Evolutionary conservation across 352 stramenopile genomes (phyloP).

Genomic region (Peronospora belbahrii): DNA sequence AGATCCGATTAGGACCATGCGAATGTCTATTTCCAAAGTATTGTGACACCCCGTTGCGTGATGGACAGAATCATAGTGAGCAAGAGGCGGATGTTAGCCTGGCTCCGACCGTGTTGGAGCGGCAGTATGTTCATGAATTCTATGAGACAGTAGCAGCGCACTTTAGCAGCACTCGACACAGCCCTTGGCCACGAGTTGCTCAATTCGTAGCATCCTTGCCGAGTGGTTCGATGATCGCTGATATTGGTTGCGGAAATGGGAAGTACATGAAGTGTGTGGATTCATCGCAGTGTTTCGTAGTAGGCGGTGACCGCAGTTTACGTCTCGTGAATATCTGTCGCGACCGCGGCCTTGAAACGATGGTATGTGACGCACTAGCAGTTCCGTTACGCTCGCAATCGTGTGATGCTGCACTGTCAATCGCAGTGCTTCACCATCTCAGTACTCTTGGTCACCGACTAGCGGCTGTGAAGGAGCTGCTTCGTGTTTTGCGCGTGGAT

Average conservation of each 20-base stretch:
- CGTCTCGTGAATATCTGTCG: slow-evolving; percentile 62
- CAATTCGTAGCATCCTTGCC: slow-evolving; percentile 54
- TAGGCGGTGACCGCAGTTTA: slow-evolving; percentile 62
- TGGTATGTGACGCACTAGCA: slow-evolving; percentile 65
- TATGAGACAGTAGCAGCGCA: slow-evolving; percentile 80
- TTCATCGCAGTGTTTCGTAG: slow-evolving; percentile 31
- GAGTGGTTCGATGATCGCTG: slow-evolving; percentile 55
- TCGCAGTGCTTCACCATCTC: slow-evolving; percentile 81
- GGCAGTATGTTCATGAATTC: slow-evolving; percentile 81
- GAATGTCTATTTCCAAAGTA: slow-evolving; percentile 61
- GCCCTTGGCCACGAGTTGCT: slow-evolving; percentile 68
- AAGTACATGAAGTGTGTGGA: slow-evolving; percentile 86
- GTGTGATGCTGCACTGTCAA: slow-evolving; percentile 76
- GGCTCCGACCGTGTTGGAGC: slow-evolving; percentile 55
- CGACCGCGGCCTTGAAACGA: slow-evolving; percentile 48
- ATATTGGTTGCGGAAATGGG: slow-evolving; percentile 82
- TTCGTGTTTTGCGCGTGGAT: slow-evolving; percentile 65
- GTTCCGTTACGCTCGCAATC: slow-evolving; percentile 66
- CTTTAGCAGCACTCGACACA: slow-evolving; percentile 85
- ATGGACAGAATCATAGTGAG: slow-evolving; percentile 6
- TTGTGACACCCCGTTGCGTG: slow-evolving; percentile 40
- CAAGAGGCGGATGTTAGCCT: slow-evolving; percentile 9
- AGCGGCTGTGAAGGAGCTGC: slow-evolving; percentile 64
- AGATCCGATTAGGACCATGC: slow-evolving; percentile 61
- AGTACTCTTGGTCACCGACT: slow-evolving; percentile 65